These are phyloP conservation scores for Abortiporus biennis DNA, from an alignment of 1,284 basidiomycete genomes.

Conservation along the genomic window DNA sequence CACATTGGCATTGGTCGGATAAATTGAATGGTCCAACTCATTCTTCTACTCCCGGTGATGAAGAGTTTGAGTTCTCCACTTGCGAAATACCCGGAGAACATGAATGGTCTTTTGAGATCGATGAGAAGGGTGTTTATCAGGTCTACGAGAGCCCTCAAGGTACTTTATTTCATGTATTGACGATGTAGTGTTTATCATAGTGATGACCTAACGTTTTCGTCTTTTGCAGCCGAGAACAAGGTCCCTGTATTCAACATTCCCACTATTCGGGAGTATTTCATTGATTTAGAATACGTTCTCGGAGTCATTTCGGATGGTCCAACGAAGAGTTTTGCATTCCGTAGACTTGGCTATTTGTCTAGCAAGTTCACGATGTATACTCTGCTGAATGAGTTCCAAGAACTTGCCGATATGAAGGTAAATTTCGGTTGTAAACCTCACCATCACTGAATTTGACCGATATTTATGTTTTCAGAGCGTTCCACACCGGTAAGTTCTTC, in stretches of 20 bases:
- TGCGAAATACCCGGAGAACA: slow-evolving; percentile 67
- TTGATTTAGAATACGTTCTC: slow-evolving; percentile 91
- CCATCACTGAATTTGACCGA: slow-evolving; percentile 2
- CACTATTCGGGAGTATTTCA: slow-evolving; percentile 89
- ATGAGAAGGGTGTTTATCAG: slow-evolving; percentile 85
- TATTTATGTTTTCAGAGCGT: slow-evolving; percentile 42
- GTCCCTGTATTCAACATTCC: slow-evolving; percentile 78
- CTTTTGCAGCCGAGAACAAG: slow-evolving; percentile 25
- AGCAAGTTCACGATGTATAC: slow-evolving; percentile 96
- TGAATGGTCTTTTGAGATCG: slow-evolving; percentile 63
- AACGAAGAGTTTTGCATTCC: slow-evolving; percentile 93
- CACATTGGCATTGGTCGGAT: slow-evolving; percentile 86
- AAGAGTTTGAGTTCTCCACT: slow-evolving; percentile 62
- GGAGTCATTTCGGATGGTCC: slow-evolving; percentile 90
- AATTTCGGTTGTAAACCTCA: slow-evolving; percentile 18
- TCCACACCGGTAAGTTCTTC: slow-evolving; percentile 53
- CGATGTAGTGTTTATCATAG: not conserved
- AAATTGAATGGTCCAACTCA: slow-evolving; percentile 40
- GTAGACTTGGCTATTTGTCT: slow-evolving; percentile 88
- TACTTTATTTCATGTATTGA: slow-evolving; percentile 15
- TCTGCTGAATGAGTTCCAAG: slow-evolving; percentile 91
- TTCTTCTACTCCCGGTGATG: slow-evolving; percentile 34
- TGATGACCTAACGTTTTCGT: not conserved
- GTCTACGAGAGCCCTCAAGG: slow-evolving; percentile 53
- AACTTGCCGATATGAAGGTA: slow-evolving; percentile 95